phyloP scores from a whole-genome alignment of 2,329 filamentous ascomycete genomes.

The Ophiocordyceps camponoti-saundersi region DNA sequence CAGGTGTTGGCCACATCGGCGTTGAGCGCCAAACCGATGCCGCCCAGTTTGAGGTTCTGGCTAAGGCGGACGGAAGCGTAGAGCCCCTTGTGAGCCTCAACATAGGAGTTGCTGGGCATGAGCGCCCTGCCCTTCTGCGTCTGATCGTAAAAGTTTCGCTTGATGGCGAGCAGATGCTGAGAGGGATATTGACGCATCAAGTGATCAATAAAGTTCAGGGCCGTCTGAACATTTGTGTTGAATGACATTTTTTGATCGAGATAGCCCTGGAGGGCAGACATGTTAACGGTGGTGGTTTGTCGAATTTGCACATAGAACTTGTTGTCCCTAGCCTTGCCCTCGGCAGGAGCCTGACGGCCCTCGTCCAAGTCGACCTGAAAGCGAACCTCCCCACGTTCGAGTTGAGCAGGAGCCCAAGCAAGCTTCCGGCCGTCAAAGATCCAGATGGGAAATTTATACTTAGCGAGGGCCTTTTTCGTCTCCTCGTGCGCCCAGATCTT shows the following conservation, averaged over 20 bases:
- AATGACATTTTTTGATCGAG: constrained; percentile 42
- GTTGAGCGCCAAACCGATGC: constrained; percentile 59
- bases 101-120: constrained; percentile 27
- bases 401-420: constrained; percentile 46
- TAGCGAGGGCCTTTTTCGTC: constrained; percentile 37
- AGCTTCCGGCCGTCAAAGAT: constrained; percentile 74
- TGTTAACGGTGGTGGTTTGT: constrained; percentile 49
- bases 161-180: constrained; percentile 49
- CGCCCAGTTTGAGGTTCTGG: constrained; percentile 28
- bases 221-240: constrained; percentile 54
- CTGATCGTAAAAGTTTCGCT: constrained; percentile 63
- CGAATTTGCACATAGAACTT: constrained; percentile 44
- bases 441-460: constrained; percentile 30
- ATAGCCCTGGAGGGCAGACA: constrained; percentile 50
- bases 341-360: constrained; percentile 30
- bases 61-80: constrained; percentile 74
- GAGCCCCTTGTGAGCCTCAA: constrained; percentile 75
- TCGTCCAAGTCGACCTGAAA: constrained; percentile 56
- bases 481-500: constrained; percentile 57
- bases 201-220: constrained; percentile 85
- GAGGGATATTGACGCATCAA: constrained; percentile 67
- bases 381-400: constrained; percentile 30
- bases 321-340: constrained; percentile 20
- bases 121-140: constrained; percentile 33
- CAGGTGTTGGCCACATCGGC: constrained; percentile 83